Base-by-base conservation (phyloP, 2,329 filamentous ascomycete genomes). In the Aspergillus sp. region DNA sequence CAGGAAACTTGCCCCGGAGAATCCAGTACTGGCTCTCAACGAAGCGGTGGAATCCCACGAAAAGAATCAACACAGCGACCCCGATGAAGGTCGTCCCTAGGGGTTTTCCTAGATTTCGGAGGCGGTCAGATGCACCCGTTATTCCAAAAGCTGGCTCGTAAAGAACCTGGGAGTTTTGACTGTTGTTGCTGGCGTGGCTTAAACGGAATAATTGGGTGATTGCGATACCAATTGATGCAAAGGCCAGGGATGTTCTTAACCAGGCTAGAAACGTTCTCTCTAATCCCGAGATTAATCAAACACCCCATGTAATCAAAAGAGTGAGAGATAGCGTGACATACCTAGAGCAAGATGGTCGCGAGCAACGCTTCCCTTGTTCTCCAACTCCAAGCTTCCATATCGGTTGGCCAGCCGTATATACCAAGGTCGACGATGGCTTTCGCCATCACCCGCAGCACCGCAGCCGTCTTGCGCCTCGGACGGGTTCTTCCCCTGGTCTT, bases 261-360 rank as follows among this genome's bases (percentile, higher is more conserved):
- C 81, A 84, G 52, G 81, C 81, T 38, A 84, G 72, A 64, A 83
- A 84, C n/a, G 81, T 84, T 36, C 81, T 75, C 63, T 84, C 81
- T 81, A 53, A 26, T n/a, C 8, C 10, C 19, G 26, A 27, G 38
- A 47, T 41, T 27, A n/a, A 26, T 29, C 10, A 12, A 54, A 9
- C 28, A 30, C 40, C 34, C 38, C 38, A 47, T 53, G 48, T 28
- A 10, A 49, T 38, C 1, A 35, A 43, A 10, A 7, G 26, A 32
- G 34, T 33, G 28, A 9, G 42, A 29, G 42, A 33, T 26, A 12
- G 26, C 33, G 12, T 36, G 41, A 62, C 70, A 41, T 68, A 82
- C 78, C 78, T 39, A 83, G 59, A 19, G 81, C 81, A 39, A 84
- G 68, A 68, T 84, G 81, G 61, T 84, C 81, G 53, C 81, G 67